Evolutionary conservation across 2,329 filamentous ascomycete species (phyloP).

Genomic region (Aureobasidium mangrovei): DNA sequence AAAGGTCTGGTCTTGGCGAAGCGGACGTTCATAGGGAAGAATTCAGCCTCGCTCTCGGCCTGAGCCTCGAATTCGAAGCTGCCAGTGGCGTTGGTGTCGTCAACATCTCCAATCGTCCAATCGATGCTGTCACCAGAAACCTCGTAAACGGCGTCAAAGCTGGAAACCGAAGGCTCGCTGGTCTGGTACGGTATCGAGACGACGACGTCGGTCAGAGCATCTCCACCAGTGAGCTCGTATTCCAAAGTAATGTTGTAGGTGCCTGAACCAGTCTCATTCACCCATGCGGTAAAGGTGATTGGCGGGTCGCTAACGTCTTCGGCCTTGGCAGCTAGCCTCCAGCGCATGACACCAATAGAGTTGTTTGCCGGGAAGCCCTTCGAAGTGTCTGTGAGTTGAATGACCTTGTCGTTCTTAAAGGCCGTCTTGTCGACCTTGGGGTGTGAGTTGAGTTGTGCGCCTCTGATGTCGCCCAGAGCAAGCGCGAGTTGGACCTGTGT

Average conservation of each 20-base stretch:
- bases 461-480: constrained; percentile 64
- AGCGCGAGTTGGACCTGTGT: constrained; percentile 87
- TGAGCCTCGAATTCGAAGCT: constrained; percentile 94
- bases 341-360: constrained; percentile 83
- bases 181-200: constrained; percentile 81
- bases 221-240: constrained; percentile 81
- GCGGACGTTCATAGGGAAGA: constrained; percentile 92
- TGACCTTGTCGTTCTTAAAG: constrained; percentile 72
- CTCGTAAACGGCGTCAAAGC: constrained; percentile 90
- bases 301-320: constrained; percentile 76
- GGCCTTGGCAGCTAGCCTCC: constrained; percentile 74
- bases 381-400: constrained; percentile 80
- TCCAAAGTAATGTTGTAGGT: constrained; percentile 89
- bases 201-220: constrained; percentile 71
- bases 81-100: constrained; percentile 71
- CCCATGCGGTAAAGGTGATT: constrained; percentile 96
- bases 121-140: constrained; percentile 87
- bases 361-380: constrained; percentile 95
- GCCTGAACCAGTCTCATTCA: constrained; percentile 73
- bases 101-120: constrained; percentile 83
- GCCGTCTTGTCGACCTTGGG: constrained; percentile 88
- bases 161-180: constrained; percentile 79
- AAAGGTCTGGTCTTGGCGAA: constrained; percentile 83
- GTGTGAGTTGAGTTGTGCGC: constrained; percentile 88
- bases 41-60: constrained; percentile 80